These are phyloP conservation scores for Acer saccharum DNA, from an alignment of 345 rosid genomes.

Conservation along the genomic window DNA sequence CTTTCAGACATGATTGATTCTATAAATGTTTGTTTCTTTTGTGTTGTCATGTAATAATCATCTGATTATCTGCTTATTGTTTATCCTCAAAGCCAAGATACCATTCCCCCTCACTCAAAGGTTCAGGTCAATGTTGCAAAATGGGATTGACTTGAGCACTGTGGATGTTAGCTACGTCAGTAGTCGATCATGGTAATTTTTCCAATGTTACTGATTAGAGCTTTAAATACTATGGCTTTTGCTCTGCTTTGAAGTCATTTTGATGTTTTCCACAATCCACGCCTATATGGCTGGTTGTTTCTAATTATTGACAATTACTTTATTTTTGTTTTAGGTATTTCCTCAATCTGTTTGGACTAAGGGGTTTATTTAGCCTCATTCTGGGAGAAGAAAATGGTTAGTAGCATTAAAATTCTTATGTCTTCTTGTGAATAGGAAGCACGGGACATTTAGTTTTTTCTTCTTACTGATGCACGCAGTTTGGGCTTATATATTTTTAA, in stretches of 20 bases:
- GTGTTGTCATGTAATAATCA: neutral
- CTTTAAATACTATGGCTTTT: neutral
- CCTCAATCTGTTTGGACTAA: slow-evolving; percentile 93
- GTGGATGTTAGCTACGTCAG: slow-evolving; percentile 99
- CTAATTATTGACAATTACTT: slow-evolving; percentile 14
- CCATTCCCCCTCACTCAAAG: slow-evolving; percentile 98
- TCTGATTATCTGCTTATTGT: slow-evolving; percentile 16
- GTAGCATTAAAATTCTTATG: slow-evolving; percentile 15
- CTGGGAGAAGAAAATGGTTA: slow-evolving; percentile 99
- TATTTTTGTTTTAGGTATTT: slow-evolving; percentile 64
- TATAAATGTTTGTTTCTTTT: neutral
- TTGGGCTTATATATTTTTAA: neutral
- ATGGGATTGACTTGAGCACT: slow-evolving; percentile 98
- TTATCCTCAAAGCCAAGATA: slow-evolving; percentile 72
- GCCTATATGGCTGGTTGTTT: slow-evolving; percentile 10
- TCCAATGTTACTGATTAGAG: neutral
- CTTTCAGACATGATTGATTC: slow-evolving; percentile 3
- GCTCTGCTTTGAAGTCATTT: neutral
- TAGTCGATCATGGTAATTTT: slow-evolving; percentile 90
- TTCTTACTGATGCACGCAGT: neutral
- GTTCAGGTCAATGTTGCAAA: slow-evolving; percentile 98
- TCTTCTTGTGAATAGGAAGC: slow-evolving; percentile 5
- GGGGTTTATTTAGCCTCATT: slow-evolving; percentile 97
- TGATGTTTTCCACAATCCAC: neutral
- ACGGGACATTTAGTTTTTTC: neutral